These are phyloP conservation scores for Metschnikowia dekortorum DNA, from an alignment of 805 yeast species.

Conservation along the genomic window DNA sequence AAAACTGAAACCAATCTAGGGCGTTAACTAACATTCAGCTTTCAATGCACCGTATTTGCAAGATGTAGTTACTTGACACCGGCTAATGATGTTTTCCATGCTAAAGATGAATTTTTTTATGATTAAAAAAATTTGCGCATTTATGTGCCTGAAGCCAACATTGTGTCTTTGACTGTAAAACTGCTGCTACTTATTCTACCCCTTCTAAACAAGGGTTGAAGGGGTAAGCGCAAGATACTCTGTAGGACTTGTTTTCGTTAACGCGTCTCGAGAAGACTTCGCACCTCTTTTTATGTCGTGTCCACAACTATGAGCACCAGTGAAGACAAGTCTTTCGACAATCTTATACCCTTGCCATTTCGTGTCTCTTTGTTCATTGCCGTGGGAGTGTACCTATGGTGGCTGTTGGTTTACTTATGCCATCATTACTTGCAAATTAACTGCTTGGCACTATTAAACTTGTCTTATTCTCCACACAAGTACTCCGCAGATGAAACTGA, in stretches of 20 bases:
- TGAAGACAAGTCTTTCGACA: conserved; percentile 18
- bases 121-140: conserved; percentile 36
- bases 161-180: background rate
- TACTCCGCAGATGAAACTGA: conserved; percentile 22
- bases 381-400: conserved; percentile 54
- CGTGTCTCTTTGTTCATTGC: conserved; percentile 47
- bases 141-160: conserved; percentile 37
- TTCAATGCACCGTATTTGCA: background rate
- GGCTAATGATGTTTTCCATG: conserved; percentile 53
- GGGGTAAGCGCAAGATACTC: background rate
- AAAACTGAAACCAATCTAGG: background rate
- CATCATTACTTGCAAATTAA: conserved; percentile 38
- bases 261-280: background rate
- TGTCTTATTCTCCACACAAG: conserved; percentile 37
- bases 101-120: conserved; percentile 53
- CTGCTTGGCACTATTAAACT: conserved; percentile 39
- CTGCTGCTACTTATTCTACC: background rate
- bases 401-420: conserved; percentile 38
- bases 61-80: conserved; percentile 1
- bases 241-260: background rate
- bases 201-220: background rate
- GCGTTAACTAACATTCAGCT: conserved; percentile 13
- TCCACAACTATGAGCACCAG: background rate
- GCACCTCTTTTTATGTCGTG: background rate
- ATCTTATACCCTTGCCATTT: conserved; percentile 36